These are phyloP conservation scores for Furcasterigmium furcatum DNA, from an alignment of 2,329 filamentous ascomycete genomes.

Conservation along the genomic window DNA sequence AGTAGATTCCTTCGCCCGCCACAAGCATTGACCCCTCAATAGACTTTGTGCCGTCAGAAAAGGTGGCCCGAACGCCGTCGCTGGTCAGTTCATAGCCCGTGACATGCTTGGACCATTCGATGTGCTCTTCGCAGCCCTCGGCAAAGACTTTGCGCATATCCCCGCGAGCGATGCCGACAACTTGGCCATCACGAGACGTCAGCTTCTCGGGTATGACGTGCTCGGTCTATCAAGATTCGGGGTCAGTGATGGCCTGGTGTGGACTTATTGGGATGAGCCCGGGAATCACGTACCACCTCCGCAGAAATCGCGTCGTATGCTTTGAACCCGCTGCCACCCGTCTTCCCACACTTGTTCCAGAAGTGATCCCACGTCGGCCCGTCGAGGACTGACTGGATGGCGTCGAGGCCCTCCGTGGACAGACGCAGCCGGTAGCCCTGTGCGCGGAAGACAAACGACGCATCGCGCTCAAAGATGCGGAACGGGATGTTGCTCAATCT, in stretches of 20 bases:
- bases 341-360: slow-evolving; percentile 58
- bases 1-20: slow-evolving; percentile 62
- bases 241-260: too few relatives aligned
- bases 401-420: slow-evolving; percentile 47
- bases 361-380: slow-evolving; percentile 46
- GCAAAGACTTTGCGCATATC: slow-evolving; percentile 61
- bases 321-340: slow-evolving; percentile 50
- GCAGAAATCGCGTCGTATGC: slow-evolving; percentile 52
- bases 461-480: slow-evolving; percentile 54
- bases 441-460: slow-evolving; percentile 47
- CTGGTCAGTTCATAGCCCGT: slow-evolving; percentile 54
- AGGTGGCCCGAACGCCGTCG: slow-evolving; percentile 52
- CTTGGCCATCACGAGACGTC: slow-evolving; percentile 51
- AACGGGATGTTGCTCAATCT: slow-evolving; percentile 41
- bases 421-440: slow-evolving; percentile 62
- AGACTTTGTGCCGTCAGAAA: slow-evolving; percentile 57
- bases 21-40: slow-evolving; percentile 57
- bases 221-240: too few relatives aligned
- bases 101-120: slow-evolving; percentile 55
- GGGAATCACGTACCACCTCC: too few relatives aligned
- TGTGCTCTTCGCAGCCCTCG: slow-evolving; percentile 48
- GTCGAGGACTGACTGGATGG: slow-evolving; percentile 56
- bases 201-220: slow-evolving; percentile 26
- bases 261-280: too few relatives aligned
- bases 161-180: slow-evolving; percentile 59